Evolutionary conservation across 805 yeast species (phyloP).

Genomic region (Myxozyma neotropica): DNA sequence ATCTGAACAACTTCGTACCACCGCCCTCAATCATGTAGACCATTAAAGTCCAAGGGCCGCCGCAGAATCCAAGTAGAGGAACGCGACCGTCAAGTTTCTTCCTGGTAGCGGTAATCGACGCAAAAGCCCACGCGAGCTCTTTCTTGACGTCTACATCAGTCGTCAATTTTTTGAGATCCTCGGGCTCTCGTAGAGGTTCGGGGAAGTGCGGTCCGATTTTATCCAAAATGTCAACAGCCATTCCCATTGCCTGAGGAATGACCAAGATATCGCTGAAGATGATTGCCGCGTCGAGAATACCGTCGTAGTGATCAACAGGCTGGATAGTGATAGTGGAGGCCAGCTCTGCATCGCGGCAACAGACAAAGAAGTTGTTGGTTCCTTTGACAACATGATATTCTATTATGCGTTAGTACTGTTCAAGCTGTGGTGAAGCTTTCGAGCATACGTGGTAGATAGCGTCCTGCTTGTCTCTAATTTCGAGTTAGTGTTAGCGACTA

Average conservation of each 20-base stretch:
- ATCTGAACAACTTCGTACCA: slow-evolving; percentile 87
- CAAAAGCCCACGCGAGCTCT: slow-evolving; percentile 91
- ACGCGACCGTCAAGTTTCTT: slow-evolving; percentile 83
- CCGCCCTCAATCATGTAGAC: slow-evolving; percentile 95
- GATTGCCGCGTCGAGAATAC: slow-evolving; percentile 93
- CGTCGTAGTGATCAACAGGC: slow-evolving; percentile 87
- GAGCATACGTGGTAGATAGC: slow-evolving; percentile 57
- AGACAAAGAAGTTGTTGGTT: slow-evolving; percentile 84
- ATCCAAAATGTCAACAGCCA: slow-evolving; percentile 90
- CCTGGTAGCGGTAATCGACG: slow-evolving; percentile 91
- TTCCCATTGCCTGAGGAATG: slow-evolving; percentile 97
- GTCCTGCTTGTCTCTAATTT: slow-evolving; percentile 86
- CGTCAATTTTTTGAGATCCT: slow-evolving; percentile 58
- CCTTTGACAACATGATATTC: slow-evolving; percentile 91
- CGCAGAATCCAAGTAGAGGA: slow-evolving; percentile 92
- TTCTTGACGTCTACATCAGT: slow-evolving; percentile 70
- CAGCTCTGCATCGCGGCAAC: slow-evolving; percentile 92
- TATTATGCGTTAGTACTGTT: slow-evolving; percentile 37
- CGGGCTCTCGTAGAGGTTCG: slow-evolving; percentile 76
- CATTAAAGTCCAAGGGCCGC: slow-evolving; percentile 97
- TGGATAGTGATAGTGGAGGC: slow-evolving; percentile 95
- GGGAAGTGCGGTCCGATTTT: slow-evolving; percentile 94
- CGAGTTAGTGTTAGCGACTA: slow-evolving; percentile 12
- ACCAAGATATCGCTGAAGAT: slow-evolving; percentile 94
- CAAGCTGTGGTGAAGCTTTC: background rate